A percentile compares a stretch with the other conserved stretches of the same genome.
phyloP scores from a whole-genome alignment of 345 rosid genomes.

The Heritiera littoralis region DNA sequence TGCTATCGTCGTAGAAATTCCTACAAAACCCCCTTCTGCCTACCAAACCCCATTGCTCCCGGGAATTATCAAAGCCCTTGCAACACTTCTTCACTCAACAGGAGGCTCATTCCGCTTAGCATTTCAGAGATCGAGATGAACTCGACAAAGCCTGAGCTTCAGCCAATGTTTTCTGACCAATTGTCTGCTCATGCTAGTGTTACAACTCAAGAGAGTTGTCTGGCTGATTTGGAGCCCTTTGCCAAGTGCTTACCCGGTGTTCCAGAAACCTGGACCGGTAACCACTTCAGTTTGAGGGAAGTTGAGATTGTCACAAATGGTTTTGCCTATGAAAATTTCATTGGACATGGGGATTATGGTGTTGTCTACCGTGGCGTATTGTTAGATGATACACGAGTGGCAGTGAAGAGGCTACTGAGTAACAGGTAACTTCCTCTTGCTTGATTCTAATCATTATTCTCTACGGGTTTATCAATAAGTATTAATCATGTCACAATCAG shows the following conservation, averaged over 20 bases:
- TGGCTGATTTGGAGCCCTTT: slow-evolving; percentile 24
- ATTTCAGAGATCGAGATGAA: slow-evolving; percentile 37
- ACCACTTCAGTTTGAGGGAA: slow-evolving; percentile 41
- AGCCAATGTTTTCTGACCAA: slow-evolving; percentile 25
- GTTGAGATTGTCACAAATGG: slow-evolving; percentile 49
- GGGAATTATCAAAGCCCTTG: not conserved
- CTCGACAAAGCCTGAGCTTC: slow-evolving; percentile 28
- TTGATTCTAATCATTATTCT: not conserved
- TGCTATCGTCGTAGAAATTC: not conserved
- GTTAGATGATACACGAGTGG: slow-evolving; percentile 48
- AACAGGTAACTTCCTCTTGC: not conserved
- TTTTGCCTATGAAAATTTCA: slow-evolving; percentile 50
- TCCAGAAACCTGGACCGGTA: slow-evolving; percentile 28
- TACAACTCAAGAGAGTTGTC: not conserved
- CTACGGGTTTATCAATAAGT: not conserved
- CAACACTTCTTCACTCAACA: slow-evolving; percentile 1
- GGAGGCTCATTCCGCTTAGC: slow-evolving; percentile 29
- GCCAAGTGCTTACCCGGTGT: not conserved
- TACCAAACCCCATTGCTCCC: not conserved
- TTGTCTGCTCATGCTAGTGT: slow-evolving; percentile 11
- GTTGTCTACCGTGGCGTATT: slow-evolving; percentile 52
- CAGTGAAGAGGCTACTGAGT: slow-evolving; percentile 56
- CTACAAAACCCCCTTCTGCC: slow-evolving; percentile 23
- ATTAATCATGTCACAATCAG: slow-evolving; percentile 20
- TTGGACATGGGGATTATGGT: slow-evolving; percentile 51